Conservation (phyloP, 2,329 filamentous ascomycete species). For the Cercospora sp. region DNA sequence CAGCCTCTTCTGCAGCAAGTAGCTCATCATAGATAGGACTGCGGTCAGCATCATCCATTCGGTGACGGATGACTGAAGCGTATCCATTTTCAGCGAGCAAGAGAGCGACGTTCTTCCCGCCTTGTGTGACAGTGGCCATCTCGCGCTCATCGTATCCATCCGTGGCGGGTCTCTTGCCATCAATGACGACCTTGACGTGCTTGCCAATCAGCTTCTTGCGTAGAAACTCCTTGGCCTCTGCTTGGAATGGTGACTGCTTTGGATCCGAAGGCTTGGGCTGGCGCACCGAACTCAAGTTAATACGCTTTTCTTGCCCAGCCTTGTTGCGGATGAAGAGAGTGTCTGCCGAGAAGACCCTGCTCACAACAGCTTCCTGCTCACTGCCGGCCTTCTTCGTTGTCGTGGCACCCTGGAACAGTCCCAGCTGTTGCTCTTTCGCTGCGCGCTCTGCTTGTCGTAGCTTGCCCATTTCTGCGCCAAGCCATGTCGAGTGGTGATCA, state of each 20-base stretch:
- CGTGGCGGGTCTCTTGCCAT: conserved; percentile 84
- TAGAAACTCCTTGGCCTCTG: conserved; percentile 94
- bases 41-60: conserved; percentile 90
- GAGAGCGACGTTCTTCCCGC: conserved; percentile 84
- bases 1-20: conserved; percentile 73
- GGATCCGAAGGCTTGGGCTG: conserved; percentile 88
- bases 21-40: conserved; percentile 92
- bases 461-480: conserved; percentile 82
- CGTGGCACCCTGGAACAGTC: conserved; percentile 77
- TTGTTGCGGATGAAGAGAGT: conserved; percentile 85
- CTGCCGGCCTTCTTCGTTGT: conserved; percentile 61
- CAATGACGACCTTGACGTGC: conserved; percentile 83
- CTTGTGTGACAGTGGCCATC: conserved; percentile 81
- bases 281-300: conserved; percentile 88
- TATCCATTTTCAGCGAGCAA: conserved; percentile 88
- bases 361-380: conserved; percentile 78
- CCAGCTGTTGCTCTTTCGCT: conserved; percentile 73
- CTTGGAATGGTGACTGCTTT: conserved; percentile 81
- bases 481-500: conserved; percentile 90
- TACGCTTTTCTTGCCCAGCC: conserved; percentile 79
- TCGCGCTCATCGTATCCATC: conserved; percentile 94
- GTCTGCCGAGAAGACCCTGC: conserved; percentile 83
- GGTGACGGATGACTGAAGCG: conserved; percentile 89
- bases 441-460: conserved; percentile 83
- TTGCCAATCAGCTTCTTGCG: conserved; percentile 95